phyloP scores from a whole-genome alignment of 495 filamentous ascomycete species.

The Viridothelium virens region DNA sequence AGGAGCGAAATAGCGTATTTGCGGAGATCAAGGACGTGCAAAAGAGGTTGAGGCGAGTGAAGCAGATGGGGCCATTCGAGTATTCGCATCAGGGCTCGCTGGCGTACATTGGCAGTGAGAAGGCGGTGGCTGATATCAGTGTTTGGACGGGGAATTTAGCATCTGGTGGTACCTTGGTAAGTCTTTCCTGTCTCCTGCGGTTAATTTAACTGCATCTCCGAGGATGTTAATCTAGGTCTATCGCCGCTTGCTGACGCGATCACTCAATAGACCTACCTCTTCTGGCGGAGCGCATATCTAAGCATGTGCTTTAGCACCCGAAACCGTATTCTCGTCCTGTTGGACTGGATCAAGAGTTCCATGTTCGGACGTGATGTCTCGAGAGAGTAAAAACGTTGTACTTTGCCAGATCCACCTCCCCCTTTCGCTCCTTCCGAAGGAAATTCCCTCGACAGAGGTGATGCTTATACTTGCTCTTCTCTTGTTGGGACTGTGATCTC shows the following conservation, averaged over 20 bases:
- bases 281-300: constrained; percentile 96
- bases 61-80: constrained; percentile 92
- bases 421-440: not conserved
- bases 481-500: not conserved
- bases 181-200: constrained; percentile 47
- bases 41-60: constrained; percentile 77
- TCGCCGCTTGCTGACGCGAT: not conserved
- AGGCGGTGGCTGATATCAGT: constrained; percentile 93
- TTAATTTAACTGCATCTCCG: constrained; percentile 17
- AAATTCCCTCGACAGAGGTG: not conserved
- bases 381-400: constrained; percentile 54
- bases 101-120: constrained; percentile 97
- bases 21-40: constrained; percentile 74
- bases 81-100: constrained; percentile 95
- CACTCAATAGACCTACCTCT: constrained; percentile 50
- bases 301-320: constrained; percentile 99
- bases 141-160: constrained; percentile 97
- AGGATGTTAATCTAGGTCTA: not conserved
- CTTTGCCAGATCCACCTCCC: not conserved
- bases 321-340: constrained; percentile 82
- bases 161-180: constrained; percentile 54
- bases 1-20: constrained; percentile 48
- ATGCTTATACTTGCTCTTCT: not conserved
- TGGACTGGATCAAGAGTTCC: constrained; percentile 96
- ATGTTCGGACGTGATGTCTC: constrained; percentile 93